Evolutionary conservation across 305 asterid genomes (phyloP).

Genomic region (Fraxinus albicans): DNA sequence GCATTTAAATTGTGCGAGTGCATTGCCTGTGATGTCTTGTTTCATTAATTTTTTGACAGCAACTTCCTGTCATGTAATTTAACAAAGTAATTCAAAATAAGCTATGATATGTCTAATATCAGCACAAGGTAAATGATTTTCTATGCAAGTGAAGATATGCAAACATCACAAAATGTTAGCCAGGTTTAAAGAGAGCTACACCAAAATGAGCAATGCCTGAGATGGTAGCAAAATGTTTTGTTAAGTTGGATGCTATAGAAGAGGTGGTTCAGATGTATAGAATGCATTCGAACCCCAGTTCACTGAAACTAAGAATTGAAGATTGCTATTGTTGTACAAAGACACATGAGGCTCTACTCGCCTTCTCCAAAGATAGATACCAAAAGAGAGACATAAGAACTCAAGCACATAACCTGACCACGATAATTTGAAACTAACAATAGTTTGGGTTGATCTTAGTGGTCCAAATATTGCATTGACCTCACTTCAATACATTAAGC

Average conservation of each 20-base stretch:
- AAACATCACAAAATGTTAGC: neutral
- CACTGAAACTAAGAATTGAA: neutral
- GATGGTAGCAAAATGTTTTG: conserved; percentile 1
- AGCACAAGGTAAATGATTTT: neutral
- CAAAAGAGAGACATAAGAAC: neutral
- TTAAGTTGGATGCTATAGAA: neutral
- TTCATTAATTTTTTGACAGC: conserved; percentile 95
- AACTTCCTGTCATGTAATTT: conserved; percentile 66
- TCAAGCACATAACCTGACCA: neutral
- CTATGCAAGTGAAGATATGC: neutral
- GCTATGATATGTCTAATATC: neutral
- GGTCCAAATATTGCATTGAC: neutral
- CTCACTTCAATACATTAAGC: neutral
- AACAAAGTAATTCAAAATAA: neutral
- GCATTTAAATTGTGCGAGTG: conserved; percentile 79
- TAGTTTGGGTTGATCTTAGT: neutral
- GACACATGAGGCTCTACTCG: neutral
- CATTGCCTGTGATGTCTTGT: conserved; percentile 94
- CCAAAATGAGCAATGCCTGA: neutral
- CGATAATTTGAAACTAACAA: neutral
- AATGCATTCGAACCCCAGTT: neutral
- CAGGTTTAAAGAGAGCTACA: neutral
- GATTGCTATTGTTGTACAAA: neutral
- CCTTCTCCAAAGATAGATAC: neutral
- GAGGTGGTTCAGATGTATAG: neutral